phyloP scores from a whole-genome alignment of 768 basidiomycete genomes.

The Lyophyllum semitale region DNA sequence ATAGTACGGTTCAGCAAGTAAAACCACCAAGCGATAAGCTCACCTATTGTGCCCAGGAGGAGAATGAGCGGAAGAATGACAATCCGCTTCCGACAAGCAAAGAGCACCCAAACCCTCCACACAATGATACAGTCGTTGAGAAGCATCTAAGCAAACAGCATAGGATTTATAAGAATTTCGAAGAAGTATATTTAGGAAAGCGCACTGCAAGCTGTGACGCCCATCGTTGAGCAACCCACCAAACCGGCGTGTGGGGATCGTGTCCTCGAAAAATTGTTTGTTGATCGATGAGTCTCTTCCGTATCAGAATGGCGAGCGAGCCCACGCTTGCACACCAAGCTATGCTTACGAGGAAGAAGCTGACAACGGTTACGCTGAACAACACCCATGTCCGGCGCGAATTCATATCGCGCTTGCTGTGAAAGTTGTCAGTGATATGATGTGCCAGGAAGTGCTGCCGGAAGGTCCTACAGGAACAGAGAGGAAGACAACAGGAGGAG shows the following conservation, averaged over 20 bases:
- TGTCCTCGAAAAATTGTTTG: not conserved
- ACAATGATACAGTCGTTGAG: not conserved
- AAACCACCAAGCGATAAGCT: too few species aligned
- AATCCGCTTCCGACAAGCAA: not conserved
- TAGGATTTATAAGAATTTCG: not conserved
- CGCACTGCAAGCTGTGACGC: not conserved
- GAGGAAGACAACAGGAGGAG: too few species aligned
- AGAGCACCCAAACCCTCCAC: slow-evolving; percentile 5
- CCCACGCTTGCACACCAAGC: not conserved
- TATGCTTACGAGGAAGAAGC: not conserved
- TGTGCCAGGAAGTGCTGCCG: too few species aligned
- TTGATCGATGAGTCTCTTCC: not conserved
- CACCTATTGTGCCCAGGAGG: not conserved
- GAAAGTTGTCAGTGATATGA: too few species aligned
- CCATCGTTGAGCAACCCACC: not conserved
- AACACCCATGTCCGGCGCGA: not conserved
- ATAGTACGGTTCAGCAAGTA: too few species aligned
- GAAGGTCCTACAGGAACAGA: too few species aligned
- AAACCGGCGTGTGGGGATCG: not conserved
- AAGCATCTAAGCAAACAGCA: not conserved
- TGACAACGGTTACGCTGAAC: not conserved
- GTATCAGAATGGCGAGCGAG: not conserved
- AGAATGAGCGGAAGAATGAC: not conserved
- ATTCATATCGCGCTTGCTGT: too few species aligned
- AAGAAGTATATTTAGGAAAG: not conserved